Conservation (phyloP, 2,329 filamentous ascomycete genomes). For the Calonectria pteridis region DNA sequence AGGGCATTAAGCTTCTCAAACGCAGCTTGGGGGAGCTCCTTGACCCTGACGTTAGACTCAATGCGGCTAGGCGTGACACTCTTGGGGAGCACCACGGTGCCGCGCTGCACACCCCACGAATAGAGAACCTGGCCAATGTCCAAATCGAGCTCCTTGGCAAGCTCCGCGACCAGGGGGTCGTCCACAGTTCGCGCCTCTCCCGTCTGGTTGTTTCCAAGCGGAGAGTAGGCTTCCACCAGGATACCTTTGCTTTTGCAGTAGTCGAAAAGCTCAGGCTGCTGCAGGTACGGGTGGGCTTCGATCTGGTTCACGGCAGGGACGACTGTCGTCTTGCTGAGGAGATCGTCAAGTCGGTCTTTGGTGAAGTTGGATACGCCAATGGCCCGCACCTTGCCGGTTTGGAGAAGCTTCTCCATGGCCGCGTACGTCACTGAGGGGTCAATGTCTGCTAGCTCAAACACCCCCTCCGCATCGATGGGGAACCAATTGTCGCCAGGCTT, state of each 20-base stretch:
- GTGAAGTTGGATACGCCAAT: conserved; percentile 67
- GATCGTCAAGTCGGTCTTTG: conserved; percentile 54
- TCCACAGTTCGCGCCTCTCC: conserved; percentile 61
- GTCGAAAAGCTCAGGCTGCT: conserved; percentile 68
- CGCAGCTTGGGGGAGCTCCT: conserved; percentile 51
- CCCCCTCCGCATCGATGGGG: conserved; percentile 67
- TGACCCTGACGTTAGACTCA: conserved; percentile 69
- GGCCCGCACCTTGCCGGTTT: conserved; percentile 54
- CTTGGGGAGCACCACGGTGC: conserved; percentile 76
- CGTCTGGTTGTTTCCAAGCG: conserved; percentile 68
- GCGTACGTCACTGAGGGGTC: conserved; percentile 57
- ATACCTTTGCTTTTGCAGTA: conserved; percentile 71
- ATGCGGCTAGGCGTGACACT: conserved; percentile 74
- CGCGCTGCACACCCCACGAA: conserved; percentile 72
- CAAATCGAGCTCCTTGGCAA: conserved; percentile 57
- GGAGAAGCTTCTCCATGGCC: conserved; percentile 55
- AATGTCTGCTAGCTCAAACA: conserved; percentile 71
- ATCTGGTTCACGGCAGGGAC: conserved; percentile 76
- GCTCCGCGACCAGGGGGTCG: conserved; percentile 60
- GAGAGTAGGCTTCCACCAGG: conserved; percentile 73
- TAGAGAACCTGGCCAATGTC: conserved; percentile 59
- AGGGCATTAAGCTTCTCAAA: conserved; percentile 53
- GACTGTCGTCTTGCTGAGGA: conserved; percentile 63
- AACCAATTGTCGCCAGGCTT: conserved; percentile 64
- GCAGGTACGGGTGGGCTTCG: conserved; percentile 77